A percentile compares a stretch with the other conserved stretches of the same genome.
phyloP scores from a whole-genome alignment of 257 asterid species.

The Salvia rosmarinus region DNA sequence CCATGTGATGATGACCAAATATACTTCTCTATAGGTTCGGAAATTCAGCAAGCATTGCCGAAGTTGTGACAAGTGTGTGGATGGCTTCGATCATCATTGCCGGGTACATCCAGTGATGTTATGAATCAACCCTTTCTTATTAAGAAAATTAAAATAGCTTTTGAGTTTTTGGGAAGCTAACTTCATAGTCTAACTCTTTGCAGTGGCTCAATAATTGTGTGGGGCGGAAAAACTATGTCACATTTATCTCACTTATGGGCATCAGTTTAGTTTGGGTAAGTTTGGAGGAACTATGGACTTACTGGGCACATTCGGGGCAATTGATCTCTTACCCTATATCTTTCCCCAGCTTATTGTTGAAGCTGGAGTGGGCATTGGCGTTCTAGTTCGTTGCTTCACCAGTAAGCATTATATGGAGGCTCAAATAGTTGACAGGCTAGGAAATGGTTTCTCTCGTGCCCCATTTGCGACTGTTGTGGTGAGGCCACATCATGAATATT shows the following conservation, averaged over 20 bases:
- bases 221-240: conserved; percentile 82
- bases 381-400: conserved; percentile 83
- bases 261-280: conserved; percentile 91
- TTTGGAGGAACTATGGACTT: conserved; percentile 27
- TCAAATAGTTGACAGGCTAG: conserved; percentile 85
- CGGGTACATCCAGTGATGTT: conserved; percentile 61
- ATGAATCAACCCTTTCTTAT: conserved; percentile 25
- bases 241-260: conserved; percentile 89
- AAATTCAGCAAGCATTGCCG: conserved; percentile 97
- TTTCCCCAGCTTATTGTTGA: conserved; percentile 73
- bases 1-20: too few species aligned
- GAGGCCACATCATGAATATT: conserved; percentile 36
- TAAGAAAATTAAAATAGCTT: conserved; percentile 9
- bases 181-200: conserved; percentile 33
- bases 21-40: conserved; percentile 65
- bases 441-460: conserved; percentile 96
- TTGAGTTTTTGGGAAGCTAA: conserved; percentile 36
- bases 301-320: conserved; percentile 7
- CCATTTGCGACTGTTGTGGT: conserved; percentile 99
- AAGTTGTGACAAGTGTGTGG: conserved; percentile 99
- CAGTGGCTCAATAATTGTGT: conserved; percentile 99
- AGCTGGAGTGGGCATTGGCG: conserved; percentile 89
- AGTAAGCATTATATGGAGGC: conserved; percentile 74
- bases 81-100: conserved; percentile 99
- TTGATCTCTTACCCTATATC: conserved; percentile 33